Base-by-base conservation (phyloP, 495 filamentous ascomycete genomes). In the Penicillium simplicissimum region DNA sequence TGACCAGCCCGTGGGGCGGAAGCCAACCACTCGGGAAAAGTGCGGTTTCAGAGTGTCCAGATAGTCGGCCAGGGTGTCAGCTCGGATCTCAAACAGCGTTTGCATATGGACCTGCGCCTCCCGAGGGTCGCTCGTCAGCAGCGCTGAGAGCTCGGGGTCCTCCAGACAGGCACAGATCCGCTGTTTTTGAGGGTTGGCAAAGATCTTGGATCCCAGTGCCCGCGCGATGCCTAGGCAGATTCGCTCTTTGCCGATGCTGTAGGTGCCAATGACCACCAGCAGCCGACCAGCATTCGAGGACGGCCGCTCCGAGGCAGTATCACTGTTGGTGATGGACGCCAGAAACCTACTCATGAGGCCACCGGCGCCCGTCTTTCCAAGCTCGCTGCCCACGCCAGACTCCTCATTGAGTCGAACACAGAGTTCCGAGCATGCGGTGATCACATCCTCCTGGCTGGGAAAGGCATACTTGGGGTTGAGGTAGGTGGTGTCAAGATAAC, bases 41-140 rank as follows among this genome's bases (percentile, higher is more conserved):
- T 88, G 84, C 3, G 88, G 85, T 64, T 88, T 88, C 74, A 88
- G 85, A 19, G 81, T 77, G 65, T 88, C 83, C 28, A 99, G 84
- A 70, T 99, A 99, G 61, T 94, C 92, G 53, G 88, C 82, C 9
- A 99, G 81, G 0, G 94, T 95, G 54, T 96, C 91, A 10, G 91
- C 85, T 43, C 89, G 86, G 60, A 98, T 90, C 75, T 97, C 94
- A 77, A 92, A 92, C 8, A 99, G 80, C 60, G 89, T 91, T 60
- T 96, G 94, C 94, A 99, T 97, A 77, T 99, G 95, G 0, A 99
- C 91, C 73, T 97, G 95, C 1, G 96, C 95, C 64, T 90, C 90
- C 23, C 78, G 78, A 0, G 95, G 94, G 68, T 97, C 76, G 36
- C 81, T 80, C 0, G 95, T 99, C 63, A 99, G 79, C 17, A 88